phyloP scores from a whole-genome alignment of 1,284 basidiomycete species.

The Rhodotorula sp. region DNA sequence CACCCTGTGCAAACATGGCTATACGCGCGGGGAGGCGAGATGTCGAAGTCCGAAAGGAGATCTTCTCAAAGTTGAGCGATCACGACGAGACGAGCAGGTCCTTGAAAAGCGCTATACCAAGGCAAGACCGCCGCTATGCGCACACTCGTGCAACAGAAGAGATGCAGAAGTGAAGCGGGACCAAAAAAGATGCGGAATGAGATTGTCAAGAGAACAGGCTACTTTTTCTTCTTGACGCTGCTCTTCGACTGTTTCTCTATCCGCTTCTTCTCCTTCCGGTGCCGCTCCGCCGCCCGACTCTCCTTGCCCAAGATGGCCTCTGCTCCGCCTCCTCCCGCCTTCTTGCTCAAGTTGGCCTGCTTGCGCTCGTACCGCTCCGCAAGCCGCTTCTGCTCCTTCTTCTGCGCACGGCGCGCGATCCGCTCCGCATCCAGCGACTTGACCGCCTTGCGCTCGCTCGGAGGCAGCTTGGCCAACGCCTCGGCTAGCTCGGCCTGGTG shows the following conservation, averaged over 20 bases:
- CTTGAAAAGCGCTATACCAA: no score
- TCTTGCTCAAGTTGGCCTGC: constrained; percentile 32
- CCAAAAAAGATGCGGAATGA: no score
- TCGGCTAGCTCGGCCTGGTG: constrained; percentile 60
- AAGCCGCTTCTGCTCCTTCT: constrained; percentile 53
- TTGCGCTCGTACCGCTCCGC: constrained; percentile 40
- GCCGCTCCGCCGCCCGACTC: constrained; percentile 33
- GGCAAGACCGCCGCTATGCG: background rate
- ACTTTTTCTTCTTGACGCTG: constrained; percentile 31
- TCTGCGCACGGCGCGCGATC: constrained; percentile 75
- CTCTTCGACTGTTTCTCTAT: constrained; percentile 26
- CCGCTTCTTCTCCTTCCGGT: constrained; percentile 38
- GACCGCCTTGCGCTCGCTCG: constrained; percentile 76
- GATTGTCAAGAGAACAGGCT: background rate
- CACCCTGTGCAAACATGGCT: constrained; percentile 17
- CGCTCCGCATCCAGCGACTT: constrained; percentile 77
- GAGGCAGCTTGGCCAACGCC: constrained; percentile 71
- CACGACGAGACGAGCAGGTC: background rate
- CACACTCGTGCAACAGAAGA: background rate
- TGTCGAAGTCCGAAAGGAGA: background rate
- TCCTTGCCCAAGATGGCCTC: constrained; percentile 26
- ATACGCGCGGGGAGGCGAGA: background rate
- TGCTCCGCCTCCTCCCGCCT: constrained; percentile 21
- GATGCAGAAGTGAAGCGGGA: background rate
- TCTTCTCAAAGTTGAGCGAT: background rate